These are phyloP conservation scores for Aaosphaeria pasadenensis DNA, from an alignment of 2,329 filamentous ascomycete genomes.

Conservation along the genomic window DNA sequence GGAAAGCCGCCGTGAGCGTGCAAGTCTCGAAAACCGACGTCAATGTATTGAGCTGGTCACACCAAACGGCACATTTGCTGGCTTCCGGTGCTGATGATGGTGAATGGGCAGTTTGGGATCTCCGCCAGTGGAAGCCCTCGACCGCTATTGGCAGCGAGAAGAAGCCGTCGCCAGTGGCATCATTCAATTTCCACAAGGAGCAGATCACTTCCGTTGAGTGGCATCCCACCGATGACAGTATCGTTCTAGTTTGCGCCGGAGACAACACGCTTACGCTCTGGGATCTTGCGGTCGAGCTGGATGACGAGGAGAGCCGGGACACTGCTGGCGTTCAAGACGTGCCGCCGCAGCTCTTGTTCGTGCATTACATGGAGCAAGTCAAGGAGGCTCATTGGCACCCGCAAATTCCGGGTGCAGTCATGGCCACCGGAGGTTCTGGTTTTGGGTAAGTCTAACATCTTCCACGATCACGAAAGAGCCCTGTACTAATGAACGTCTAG, in stretches of 20 bases:
- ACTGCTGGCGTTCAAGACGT: slow-evolving; percentile 85
- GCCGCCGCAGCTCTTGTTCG: slow-evolving; percentile 90
- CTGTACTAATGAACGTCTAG: slow-evolving; percentile 16
- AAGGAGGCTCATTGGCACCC: slow-evolving; percentile 98
- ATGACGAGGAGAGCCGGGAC: slow-evolving; percentile 93
- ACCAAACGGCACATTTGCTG: slow-evolving; percentile 81
- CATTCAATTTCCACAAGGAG: slow-evolving; percentile 93
- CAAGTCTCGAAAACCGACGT: slow-evolving; percentile 82
- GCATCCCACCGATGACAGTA: slow-evolving; percentile 96
- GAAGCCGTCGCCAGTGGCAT: slow-evolving; percentile 77
- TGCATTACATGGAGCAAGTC: slow-evolving; percentile 91
- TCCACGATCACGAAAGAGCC: neutral
- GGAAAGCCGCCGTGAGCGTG: slow-evolving; percentile 82
- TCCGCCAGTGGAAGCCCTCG: slow-evolving; percentile 86
- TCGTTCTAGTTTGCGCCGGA: slow-evolving; percentile 85
- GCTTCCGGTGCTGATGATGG: slow-evolving; percentile 93
- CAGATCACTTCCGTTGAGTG: slow-evolving; percentile 95
- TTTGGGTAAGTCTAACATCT: slow-evolving; percentile 58
- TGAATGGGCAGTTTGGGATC: slow-evolving; percentile 92
- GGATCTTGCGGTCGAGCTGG: slow-evolving; percentile 94
- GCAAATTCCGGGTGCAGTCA: slow-evolving; percentile 84
- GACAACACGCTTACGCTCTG: slow-evolving; percentile 94
- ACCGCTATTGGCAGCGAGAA: slow-evolving; percentile 45
- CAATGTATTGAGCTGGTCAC: slow-evolving; percentile 96
- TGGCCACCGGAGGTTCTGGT: slow-evolving; percentile 83